These are phyloP conservation scores for Saksenaea oblongispora DNA, from an alignment of 371 early-diverging fungal genomes.

Conservation along the genomic window DNA sequence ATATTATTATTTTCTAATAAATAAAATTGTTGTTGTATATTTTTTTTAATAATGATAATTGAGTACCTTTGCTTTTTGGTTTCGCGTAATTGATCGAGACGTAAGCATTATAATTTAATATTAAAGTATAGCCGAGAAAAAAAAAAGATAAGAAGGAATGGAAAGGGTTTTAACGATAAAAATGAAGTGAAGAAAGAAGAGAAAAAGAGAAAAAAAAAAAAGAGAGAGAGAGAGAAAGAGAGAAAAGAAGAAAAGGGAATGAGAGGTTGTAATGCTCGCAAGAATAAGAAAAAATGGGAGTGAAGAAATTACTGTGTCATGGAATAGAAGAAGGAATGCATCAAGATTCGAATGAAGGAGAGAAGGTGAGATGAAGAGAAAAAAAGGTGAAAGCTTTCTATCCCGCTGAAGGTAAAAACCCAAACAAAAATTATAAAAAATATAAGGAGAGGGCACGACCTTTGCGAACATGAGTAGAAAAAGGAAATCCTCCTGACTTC, in stretches of 20 bases:
- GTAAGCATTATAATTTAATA: slow-evolving; percentile 15
- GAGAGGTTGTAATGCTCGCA: background rate
- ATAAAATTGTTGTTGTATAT: background rate
- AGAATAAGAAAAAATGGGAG: background rate
- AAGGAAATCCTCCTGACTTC: background rate
- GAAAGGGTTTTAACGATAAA: slow-evolving; percentile 11
- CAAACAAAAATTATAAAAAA: background rate
- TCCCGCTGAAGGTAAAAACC: slow-evolving; percentile 3
- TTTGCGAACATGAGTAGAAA: background rate
- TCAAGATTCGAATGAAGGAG: slow-evolving; percentile 6
- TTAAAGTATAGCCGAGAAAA: background rate
- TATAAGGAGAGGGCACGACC: slow-evolving; percentile 2
- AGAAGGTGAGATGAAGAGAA: background rate
- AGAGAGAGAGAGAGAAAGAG: slow-evolving; percentile 2
- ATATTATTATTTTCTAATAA: background rate
- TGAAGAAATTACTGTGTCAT: slow-evolving; percentile 14
- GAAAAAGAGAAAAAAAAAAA: slow-evolving; percentile 3
- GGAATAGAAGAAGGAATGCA: slow-evolving; percentile 13
- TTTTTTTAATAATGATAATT: background rate
- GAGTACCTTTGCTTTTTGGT: slow-evolving; percentile 32
- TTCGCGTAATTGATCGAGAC: slow-evolving; percentile 21
- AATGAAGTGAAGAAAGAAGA: background rate
- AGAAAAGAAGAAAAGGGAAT: background rate
- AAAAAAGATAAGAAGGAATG: slow-evolving; percentile 16
- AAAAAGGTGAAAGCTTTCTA: slow-evolving; percentile 1